Base-by-base conservation (phyloP, 2,329 filamentous ascomycete species). In the Cladosporium sphaerospermum region DNA sequence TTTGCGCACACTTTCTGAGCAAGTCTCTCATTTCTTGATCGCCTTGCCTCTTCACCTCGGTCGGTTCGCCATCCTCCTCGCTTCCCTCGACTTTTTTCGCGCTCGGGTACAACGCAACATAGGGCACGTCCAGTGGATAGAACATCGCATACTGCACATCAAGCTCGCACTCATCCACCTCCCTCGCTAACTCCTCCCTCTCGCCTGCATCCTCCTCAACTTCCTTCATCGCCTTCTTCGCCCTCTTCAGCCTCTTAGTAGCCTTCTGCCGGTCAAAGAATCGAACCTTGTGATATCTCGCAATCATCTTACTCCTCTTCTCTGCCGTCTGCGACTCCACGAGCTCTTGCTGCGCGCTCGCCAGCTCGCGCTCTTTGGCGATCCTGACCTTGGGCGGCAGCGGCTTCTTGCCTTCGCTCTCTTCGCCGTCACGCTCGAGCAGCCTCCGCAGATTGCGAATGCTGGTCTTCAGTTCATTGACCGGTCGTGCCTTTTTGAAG, bases 231-330 rank as follows among this genome's bases (percentile, higher is more conserved):
- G 78, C 78, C 62, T 80, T 82, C 61, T 75, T 74, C 48, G 87
- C 73, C 63, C 84, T 80, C 68, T 86, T 90, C 49, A 82, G 73
- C 40, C 83, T 75, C 54, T 86, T 77, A 47, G 78, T 78, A 28
- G 86, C 86, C 69, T 89, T 90, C 70, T 88, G 84, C 45, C 85
- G 79, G 87, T 88, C 88, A 69, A 92, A 92, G 67, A 93, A 93
- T 28, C 88, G 77, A 47, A 92, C 82, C 80, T 89, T 91, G 67
- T 92, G 88, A 62, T 90, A 93, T 68, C 84, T 86, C 47, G 76
- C 76, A 57, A 91, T 89, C 80, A 91, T 88, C 55, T 82, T 77
- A 61, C 78, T 78, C 59, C 82, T 78, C 64, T 77, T 78, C 71
- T 82, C 84, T 62, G 83, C 81, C 54, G 78, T 76, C 55, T 80